phyloP scores from a whole-genome alignment of 768 basidiomycete species.

The Suillus subalutaceus region DNA sequence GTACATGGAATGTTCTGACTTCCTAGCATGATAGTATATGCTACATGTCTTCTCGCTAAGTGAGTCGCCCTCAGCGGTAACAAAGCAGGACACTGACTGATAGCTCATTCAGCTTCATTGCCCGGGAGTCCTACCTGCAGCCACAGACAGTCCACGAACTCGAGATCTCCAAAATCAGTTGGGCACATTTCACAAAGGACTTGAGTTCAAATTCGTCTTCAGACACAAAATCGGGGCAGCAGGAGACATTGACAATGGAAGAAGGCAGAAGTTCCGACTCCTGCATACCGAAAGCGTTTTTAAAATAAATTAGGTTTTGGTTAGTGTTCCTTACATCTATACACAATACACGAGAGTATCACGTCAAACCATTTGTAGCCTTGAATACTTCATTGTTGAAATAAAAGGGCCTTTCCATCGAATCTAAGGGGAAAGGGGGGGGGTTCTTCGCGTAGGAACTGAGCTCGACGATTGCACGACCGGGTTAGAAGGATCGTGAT shows the following conservation, averaged over 20 bases:
- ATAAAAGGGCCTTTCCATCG: background rate
- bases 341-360: background rate
- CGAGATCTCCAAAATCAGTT: background rate
- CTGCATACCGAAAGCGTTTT: too few species aligned
- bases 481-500: background rate
- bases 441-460: background rate
- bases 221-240: background rate
- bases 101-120: conserved; percentile 21
- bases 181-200: background rate
- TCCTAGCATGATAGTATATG: conserved; percentile 23
- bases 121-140: conserved; percentile 31
- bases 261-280: background rate
- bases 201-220: background rate
- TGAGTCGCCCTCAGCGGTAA: conserved; percentile 12
- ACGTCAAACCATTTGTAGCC: background rate
- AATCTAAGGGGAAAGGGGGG: background rate
- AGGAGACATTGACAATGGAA: background rate
- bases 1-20: background rate
- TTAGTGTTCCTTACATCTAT: background rate
- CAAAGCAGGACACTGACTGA: background rate
- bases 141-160: background rate
- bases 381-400: background rate
- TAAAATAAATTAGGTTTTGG: background rate
- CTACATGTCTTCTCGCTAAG: conserved; percentile 32
- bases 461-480: background rate